Conservation (phyloP, 2,329 filamentous ascomycete genomes). For the Paecilomyces sp. region DNA sequence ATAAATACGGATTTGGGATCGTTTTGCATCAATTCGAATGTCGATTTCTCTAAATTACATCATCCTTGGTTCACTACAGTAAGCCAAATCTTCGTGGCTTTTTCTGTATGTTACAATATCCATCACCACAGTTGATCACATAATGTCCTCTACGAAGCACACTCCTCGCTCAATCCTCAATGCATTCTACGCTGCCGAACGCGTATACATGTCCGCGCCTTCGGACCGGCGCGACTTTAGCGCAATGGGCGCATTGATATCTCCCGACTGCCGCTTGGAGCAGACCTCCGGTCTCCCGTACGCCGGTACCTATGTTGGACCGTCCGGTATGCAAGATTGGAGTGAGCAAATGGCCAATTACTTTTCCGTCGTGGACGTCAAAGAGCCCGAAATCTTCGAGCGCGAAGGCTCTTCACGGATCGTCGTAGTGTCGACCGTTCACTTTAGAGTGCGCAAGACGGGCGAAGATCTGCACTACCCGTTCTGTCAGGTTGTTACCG, state of each 20-base stretch:
- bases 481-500: conserved; percentile 22
- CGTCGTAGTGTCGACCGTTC: conserved; percentile 18
- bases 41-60: too few relatives aligned
- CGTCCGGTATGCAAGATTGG: conserved; percentile 25
- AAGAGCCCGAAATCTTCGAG: conserved; percentile 25
- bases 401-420: conserved; percentile 18
- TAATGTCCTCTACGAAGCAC: conserved; percentile 33
- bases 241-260: conserved; percentile 19
- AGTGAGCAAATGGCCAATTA: conserved; percentile 20
- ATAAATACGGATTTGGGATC: too few relatives aligned
- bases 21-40: too few relatives aligned
- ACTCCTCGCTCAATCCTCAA: conserved; percentile 19
- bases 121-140: too few relatives aligned
- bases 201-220: conserved; percentile 24
- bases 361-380: conserved; percentile 20
- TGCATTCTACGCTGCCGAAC: conserved; percentile 29
- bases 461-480: conserved; percentile 22
- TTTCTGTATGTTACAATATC: too few relatives aligned
- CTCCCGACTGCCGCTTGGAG: conserved; percentile 17
- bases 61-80: too few relatives aligned
- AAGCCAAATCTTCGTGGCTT: too few relatives aligned
- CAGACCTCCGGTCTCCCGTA: conserved; percentile 30
- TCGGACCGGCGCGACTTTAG: conserved; percentile 23
- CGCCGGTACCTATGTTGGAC: conserved; percentile 22
- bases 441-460: conserved; percentile 22